Base-by-base conservation (phyloP, 1,284 basidiomycete genomes). In the Ganoderma meredithae region DNA sequence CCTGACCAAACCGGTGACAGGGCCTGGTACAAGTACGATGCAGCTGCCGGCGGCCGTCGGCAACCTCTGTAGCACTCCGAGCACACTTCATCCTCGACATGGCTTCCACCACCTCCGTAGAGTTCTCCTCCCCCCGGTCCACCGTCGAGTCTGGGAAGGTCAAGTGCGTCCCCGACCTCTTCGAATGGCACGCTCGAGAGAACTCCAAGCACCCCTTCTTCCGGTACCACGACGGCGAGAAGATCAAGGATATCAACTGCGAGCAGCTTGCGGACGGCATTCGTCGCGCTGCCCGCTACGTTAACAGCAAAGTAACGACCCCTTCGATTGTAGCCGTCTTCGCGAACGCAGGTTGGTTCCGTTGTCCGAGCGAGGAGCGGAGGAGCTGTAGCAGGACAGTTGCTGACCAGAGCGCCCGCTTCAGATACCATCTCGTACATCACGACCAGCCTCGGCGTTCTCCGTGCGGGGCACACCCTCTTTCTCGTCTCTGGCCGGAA, bases 171-270 rank as follows among this genome's bases (percentile, higher is more conserved):
- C 77, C 79, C 1, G 76, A 83, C 59, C 63, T 82, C 0, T 79
- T 77, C 63, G 80, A 82, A 41, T 80, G 76, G 75, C 78, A 83
- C 58, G 73, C 74, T 5, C 63, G 72, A 43, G 68, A 80, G 59
- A 81, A 75, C 60, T 74, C 79, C 1, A 65, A 79, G 12, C 78
- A 79, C 65, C 77, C 79, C 2, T 64, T 82, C 1, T 83, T 80
- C 66, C 68, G 74, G 3, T 83, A 52, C 41, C 59, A 71, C n/a
- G 66, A 71, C 17, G 69, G 66, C 31, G 31, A 56, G 3, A 58
- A 66, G 43, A 19, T 62, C 22, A 65, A 63, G 25, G 63, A 49
- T 36, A 66, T 72, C 60, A 69, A 59, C n/a, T 71, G 67, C 44
- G 44, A 52, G 17, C 56, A 63, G 10, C 64, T 61, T 0, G 64